phyloP scores from a whole-genome alignment of 768 basidiomycete genomes.

The Tricholoma flavovirens region DNA sequence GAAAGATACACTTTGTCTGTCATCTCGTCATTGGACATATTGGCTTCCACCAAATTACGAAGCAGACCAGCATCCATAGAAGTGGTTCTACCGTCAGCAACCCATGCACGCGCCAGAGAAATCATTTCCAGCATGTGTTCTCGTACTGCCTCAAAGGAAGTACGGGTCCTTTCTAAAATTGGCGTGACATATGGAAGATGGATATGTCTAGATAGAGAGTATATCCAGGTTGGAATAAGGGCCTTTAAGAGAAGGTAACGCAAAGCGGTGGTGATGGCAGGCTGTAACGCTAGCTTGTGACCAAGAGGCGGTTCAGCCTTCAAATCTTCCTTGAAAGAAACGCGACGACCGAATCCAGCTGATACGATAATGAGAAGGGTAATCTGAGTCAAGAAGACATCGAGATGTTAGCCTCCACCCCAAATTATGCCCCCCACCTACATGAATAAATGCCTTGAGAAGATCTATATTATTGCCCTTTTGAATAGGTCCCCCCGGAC shows the following conservation, averaged over 20 bases:
- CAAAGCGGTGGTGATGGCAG: conserved; percentile 27
- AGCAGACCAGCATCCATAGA: conserved; percentile 33
- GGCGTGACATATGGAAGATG: conserved; percentile 32
- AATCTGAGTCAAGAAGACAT: conserved; percentile 12
- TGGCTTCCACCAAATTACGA: conserved; percentile 42
- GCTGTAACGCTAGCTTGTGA: conserved; percentile 29
- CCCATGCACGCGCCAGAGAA: conserved; percentile 29
- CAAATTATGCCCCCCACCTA: conserved; percentile 1
- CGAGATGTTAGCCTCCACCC: background rate
- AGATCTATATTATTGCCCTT: conserved; percentile 15
- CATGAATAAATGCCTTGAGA: conserved; percentile 20
- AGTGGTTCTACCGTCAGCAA: conserved; percentile 20
- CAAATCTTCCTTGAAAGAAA: conserved; percentile 28
- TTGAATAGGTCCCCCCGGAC: background rate
- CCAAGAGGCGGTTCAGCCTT: conserved; percentile 21
- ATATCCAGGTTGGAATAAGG: conserved; percentile 30
- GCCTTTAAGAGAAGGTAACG: conserved; percentile 22
- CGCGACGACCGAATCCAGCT: conserved; percentile 35
- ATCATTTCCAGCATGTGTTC: conserved; percentile 38
- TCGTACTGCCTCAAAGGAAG: conserved; percentile 32
- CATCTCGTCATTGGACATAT: conserved; percentile 31
- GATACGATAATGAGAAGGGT: conserved; percentile 35
- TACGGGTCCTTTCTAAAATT: conserved; percentile 20
- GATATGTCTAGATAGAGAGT: conserved; percentile 21
- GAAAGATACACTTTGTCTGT: conserved; percentile 25